Base-by-base conservation (phyloP, 305 asterid species). In the Fraxinus baroniana region DNA sequence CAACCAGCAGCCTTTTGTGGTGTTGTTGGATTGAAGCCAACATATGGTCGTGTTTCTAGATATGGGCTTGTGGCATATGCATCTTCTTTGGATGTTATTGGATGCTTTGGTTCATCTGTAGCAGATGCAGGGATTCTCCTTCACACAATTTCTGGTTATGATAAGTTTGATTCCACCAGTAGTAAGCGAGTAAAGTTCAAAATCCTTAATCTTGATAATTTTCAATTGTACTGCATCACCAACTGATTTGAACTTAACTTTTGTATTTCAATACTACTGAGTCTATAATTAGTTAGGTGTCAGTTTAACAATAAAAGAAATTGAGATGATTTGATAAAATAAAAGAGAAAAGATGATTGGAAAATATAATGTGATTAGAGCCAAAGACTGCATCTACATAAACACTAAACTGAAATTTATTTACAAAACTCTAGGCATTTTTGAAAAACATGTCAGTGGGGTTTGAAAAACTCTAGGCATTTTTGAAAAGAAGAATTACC, bases 1-100 rank as follows among this genome's bases (percentile, higher is more conserved):
- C 98, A 96, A 82, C 99, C 99, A 2, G 98, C 98, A 36, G 93
- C 99, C 15, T 96, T 96, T 82, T 96, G 98, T 86, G 99, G 99
- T 4, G 95, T 94, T 78, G 98, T 96, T 77, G 99, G 98, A 41
- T 83, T 96, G 68, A 96, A 96, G 86, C 99, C 98, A 84, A 96
- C 98, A 20, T 96, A 96, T 87, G 99, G 99, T 4, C 98, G 97
- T 81, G 97, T 94, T 80, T 96, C 99, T 36, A 94, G 99, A 91
- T 96, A 91, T 79, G 99, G 98, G 18, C 97, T 96, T 39, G 92
- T 96, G 79, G 98, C 99, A 52, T 96, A 96, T 89, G 99, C 99
- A 1, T 96, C 99, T 35, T 96, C 98, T 82, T 87, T 96, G 79
- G 98, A 94, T 91, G 98, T 94, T 78, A 93, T 96, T 46, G 98